phyloP scores from a whole-genome alignment of 2,329 filamentous ascomycete genomes.

The Pyrenochaeta sp. region DNA sequence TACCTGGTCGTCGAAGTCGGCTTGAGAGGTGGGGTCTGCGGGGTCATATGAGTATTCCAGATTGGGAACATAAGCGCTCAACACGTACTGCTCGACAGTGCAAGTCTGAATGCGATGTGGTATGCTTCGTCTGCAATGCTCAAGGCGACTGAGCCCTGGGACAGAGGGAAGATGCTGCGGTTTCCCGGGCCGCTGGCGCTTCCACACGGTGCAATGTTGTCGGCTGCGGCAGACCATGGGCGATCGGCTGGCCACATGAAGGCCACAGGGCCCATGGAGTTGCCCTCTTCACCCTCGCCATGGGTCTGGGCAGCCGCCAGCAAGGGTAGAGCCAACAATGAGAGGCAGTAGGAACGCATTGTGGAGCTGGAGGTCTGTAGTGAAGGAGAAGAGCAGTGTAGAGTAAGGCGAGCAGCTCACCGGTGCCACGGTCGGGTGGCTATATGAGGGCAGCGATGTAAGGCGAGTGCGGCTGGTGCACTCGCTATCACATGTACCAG shows the following conservation, averaged over 20 bases:
- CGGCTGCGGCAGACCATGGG: conserved; percentile 61
- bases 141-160: conserved; percentile 62
- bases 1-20: conserved; percentile 50
- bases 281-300: conserved; percentile 38
- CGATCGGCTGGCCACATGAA: conserved; percentile 69
- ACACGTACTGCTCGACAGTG: conserved; percentile 58
- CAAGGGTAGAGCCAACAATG: conserved; percentile 5
- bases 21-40: conserved; percentile 49
- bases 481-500: not conserved
- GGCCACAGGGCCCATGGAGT: conserved; percentile 62
- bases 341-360: conserved; percentile 11
- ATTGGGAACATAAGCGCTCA: not conserved
- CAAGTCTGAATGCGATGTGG: conserved; percentile 62
- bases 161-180: conserved; percentile 65
- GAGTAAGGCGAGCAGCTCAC: not conserved
- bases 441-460: conserved; percentile 5
- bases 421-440: not conserved
- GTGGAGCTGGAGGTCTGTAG: not conserved
- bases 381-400: not conserved
- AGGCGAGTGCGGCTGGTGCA: not conserved
- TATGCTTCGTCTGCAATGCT: conserved; percentile 66
- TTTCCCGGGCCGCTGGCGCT: conserved; percentile 57
- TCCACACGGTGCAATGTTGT: conserved; percentile 67
- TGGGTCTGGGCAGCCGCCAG: conserved; percentile 27
- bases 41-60: not conserved